Evolutionary conservation across 345 rosid genomes (phyloP).

Genomic region (Eucalyptus tenuipes): DNA sequence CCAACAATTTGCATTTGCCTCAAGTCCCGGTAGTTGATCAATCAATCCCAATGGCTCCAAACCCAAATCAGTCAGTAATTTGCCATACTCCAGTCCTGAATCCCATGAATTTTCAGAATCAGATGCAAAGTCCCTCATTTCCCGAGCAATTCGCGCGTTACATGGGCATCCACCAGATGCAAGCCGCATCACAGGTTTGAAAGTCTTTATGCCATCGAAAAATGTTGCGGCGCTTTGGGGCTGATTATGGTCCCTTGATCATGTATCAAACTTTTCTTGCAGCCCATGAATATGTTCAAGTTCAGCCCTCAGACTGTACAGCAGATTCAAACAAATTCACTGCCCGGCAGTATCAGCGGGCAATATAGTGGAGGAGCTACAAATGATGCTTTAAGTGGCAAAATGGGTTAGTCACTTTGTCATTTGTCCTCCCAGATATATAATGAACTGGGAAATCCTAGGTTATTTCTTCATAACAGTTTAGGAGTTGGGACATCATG

Average conservation of each 20-base stretch:
- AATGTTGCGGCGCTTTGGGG: background rate
- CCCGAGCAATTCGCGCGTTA: constrained; percentile 32
- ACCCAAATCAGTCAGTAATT: constrained; percentile 22
- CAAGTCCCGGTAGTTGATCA: constrained; percentile 33
- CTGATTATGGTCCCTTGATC: background rate
- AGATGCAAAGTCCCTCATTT: constrained; percentile 19
- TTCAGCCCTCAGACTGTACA: constrained; percentile 23
- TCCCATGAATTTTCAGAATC: constrained; percentile 24
- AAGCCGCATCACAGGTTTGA: constrained; percentile 37
- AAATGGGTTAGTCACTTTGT: background rate
- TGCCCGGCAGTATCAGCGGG: background rate
- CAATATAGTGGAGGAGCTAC: constrained; percentile 7
- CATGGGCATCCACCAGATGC: constrained; percentile 40
- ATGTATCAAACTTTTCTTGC: background rate
- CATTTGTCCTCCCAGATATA: background rate
- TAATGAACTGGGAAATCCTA: background rate
- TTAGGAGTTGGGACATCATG: background rate
- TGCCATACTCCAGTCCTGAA: constrained; percentile 27
- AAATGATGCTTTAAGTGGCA: constrained; percentile 14
- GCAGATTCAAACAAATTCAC: constrained; percentile 12
- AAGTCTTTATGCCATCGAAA: background rate
- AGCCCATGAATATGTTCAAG: constrained; percentile 39
- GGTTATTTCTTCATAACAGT: background rate
- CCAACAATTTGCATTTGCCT: constrained; percentile 27
- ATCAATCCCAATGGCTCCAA: constrained; percentile 15